A percentile compares a stretch with the other conserved stretches of the same genome.
Evolutionary conservation across 2,329 filamentous ascomycete genomes (phyloP).

Genomic region (Xylaria arbuscula): DNA sequence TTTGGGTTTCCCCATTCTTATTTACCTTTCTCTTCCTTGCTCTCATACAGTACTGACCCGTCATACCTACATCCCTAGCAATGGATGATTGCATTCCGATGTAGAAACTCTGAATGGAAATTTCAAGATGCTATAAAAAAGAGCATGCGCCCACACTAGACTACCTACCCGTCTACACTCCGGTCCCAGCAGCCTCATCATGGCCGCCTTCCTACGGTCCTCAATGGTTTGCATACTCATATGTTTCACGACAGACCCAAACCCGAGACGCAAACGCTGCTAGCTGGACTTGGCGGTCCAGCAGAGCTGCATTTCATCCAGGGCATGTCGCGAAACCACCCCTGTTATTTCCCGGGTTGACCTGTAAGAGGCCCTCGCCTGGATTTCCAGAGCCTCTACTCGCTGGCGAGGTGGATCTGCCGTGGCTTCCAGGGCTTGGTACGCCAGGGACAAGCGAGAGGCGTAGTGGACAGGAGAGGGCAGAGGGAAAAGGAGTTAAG

Average conservation of each 20-base stretch:
- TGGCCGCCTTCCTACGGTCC: background rate
- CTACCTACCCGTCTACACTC: background rate
- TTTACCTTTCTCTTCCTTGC: no score
- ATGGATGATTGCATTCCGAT: conserved; percentile 9
- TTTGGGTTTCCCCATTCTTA: no score
- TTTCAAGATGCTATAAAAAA: conserved; percentile 17
- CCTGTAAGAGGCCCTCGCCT: conserved; percentile 39
- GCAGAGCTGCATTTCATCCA: conserved; percentile 6
- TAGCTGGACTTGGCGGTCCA: background rate
- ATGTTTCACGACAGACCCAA: conserved; percentile 3
- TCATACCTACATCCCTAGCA: no score
- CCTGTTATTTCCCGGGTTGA: conserved; percentile 41
- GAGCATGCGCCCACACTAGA: conserved; percentile 11
- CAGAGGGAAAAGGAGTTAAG: conserved; percentile 13
- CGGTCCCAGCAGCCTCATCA: background rate
- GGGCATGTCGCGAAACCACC: conserved; percentile 30
- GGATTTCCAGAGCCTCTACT: conserved; percentile 37
- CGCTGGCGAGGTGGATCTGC: conserved; percentile 33
- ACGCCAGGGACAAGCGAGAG: background rate
- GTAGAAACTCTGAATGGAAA: conserved; percentile 4
- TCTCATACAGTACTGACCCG: no score
- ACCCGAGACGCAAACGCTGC: conserved; percentile 9
- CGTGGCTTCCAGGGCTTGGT: conserved; percentile 4
- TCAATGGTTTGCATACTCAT: background rate
- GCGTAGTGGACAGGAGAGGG: background rate